A percentile compares a stretch with the other conserved stretches of the same genome.
Conservation (phyloP, 1,284 basidiomycete genomes). For the Cryptococcus sp. region DNA sequence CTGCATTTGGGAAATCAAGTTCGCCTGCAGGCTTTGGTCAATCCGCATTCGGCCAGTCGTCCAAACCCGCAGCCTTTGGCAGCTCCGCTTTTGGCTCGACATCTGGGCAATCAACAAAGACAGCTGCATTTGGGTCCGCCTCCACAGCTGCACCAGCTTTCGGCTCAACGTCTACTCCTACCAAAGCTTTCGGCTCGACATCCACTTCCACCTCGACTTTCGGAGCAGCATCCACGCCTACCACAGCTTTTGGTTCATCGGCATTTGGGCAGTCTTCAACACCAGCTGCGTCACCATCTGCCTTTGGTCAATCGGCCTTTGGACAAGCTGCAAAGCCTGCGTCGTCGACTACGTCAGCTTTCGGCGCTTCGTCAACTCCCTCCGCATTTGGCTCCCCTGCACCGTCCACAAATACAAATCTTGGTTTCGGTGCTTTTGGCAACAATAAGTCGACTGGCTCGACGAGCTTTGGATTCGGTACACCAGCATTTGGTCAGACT, state of each 20-base stretch:
- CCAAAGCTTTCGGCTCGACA: constrained; percentile 20
- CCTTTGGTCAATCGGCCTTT: constrained; percentile 29
- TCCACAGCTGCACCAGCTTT: constrained; percentile 10
- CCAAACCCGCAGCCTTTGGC: constrained; percentile 16
- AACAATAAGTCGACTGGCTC: constrained; percentile 8
- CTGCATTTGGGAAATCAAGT: constrained; percentile 11
- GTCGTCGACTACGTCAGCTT: constrained; percentile 14
- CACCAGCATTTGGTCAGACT: constrained; percentile 26
- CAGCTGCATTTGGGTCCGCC: constrained; percentile 11
- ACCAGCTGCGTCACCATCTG: constrained; percentile 16
- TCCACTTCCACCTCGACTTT: constrained; percentile 15
- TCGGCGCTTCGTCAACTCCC: constrained; percentile 14
- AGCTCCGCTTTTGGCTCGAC: constrained; percentile 4
- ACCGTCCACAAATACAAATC: constrained; percentile 1
- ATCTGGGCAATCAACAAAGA: constrained; percentile 10
- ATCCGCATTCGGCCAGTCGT: constrained; percentile 27
- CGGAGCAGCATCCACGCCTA: background rate
- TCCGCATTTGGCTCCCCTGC: constrained; percentile 11
- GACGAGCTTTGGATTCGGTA: constrained; percentile 24
- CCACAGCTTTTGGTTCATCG: constrained; percentile 16
- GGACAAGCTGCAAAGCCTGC: constrained; percentile 27
- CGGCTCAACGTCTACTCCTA: constrained; percentile 17
- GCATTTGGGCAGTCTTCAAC: background rate
- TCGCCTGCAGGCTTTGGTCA: constrained; percentile 24
- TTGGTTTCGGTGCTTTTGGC: constrained; percentile 14